Evolutionary conservation across 768 basidiomycete species (phyloP), one percentile per base, ranked within the genome.

Genomic region (Mycena amicta): DNA sequence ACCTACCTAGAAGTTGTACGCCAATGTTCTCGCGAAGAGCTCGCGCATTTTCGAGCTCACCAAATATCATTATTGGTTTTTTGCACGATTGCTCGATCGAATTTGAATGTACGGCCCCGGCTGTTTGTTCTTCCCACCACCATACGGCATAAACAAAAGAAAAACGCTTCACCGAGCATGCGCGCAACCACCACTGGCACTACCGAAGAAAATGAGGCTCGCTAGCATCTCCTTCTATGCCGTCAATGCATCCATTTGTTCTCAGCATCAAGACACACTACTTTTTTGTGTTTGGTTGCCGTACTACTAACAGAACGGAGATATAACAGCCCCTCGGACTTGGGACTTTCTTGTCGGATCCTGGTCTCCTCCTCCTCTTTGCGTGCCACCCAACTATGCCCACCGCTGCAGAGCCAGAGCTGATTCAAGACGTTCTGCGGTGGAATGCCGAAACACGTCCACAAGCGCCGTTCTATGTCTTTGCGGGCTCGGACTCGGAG

Each of bases 11-110:
- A n/a, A n/a, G n/a, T n/a, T n/a, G n/a, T n/a, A n/a, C n/a, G n/a
- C n/a, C n/a, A n/a, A n/a, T n/a, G n/a, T n/a, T n/a, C n/a, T 33
- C 58, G 64, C 64, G 64, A 66, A 66, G 64, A 60, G 61, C 56
- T 60, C 52, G 56, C 61, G 64, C 64, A 55, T 62, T 56, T 62
- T 54, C 39, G 59, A 55, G 56, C 61, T 52, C 52, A 57, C 57
- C 51, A 41, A 58, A 62, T 53, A 22, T 31, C 50, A n/a, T 55
- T 20, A 57, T 41, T 56, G 51, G 43, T 31, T 52, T 30, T 27
- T 18, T 25, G 6, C 33, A 37, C 18, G 33, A 37, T 37, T 8
- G 33, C 33, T 8, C 33, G 18, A 8, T 37, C 18, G 33, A 37
- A 18, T 37, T 37, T 18, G 33, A 8, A 37, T 18, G 33, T 37